A percentile compares a stretch with the other conserved stretches of the same genome.
Conservation (phyloP, 2,329 filamentous ascomycete genomes). For the Scleromitrula shiraiana region DNA sequence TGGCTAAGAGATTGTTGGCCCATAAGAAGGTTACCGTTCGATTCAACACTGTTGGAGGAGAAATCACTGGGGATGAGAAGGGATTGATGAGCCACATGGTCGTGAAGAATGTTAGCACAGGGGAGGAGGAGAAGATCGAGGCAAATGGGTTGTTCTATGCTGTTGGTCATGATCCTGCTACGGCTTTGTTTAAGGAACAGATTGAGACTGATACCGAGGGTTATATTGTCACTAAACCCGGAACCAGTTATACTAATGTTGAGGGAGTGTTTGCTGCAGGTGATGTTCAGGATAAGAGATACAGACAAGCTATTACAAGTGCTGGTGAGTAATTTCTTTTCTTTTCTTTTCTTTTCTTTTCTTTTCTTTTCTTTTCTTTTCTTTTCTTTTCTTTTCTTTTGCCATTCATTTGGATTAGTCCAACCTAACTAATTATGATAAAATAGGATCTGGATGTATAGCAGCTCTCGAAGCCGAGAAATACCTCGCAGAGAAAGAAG, state of each 20-base stretch:
- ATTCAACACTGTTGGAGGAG: slow-evolving; percentile 74
- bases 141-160: slow-evolving; percentile 96
- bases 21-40: slow-evolving; percentile 87
- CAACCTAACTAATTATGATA: slow-evolving; percentile 16
- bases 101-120: slow-evolving; percentile 70
- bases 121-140: slow-evolving; percentile 72
- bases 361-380: too few relatives aligned
- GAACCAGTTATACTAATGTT: slow-evolving; percentile 79
- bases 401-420: neutral
- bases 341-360: too few relatives aligned
- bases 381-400: too few relatives aligned
- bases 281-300: slow-evolving; percentile 97
- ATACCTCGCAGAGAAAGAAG: slow-evolving; percentile 62
- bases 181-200: slow-evolving; percentile 81
- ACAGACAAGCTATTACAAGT: slow-evolving; percentile 95
- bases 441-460: slow-evolving; percentile 79
- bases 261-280: slow-evolving; percentile 93
- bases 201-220: slow-evolving; percentile 81
- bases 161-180: slow-evolving; percentile 93
- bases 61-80: slow-evolving; percentile 78
- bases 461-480: slow-evolving; percentile 95
- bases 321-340: slow-evolving; percentile 58
- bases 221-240: slow-evolving; percentile 83
- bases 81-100: slow-evolving; percentile 84
- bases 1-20: slow-evolving; percentile 74